Evolutionary conservation across 2,329 filamentous ascomycete genomes (phyloP), one percentile per base, ranked within the genome.

Genomic region (Diaporthe vaccinii): DNA sequence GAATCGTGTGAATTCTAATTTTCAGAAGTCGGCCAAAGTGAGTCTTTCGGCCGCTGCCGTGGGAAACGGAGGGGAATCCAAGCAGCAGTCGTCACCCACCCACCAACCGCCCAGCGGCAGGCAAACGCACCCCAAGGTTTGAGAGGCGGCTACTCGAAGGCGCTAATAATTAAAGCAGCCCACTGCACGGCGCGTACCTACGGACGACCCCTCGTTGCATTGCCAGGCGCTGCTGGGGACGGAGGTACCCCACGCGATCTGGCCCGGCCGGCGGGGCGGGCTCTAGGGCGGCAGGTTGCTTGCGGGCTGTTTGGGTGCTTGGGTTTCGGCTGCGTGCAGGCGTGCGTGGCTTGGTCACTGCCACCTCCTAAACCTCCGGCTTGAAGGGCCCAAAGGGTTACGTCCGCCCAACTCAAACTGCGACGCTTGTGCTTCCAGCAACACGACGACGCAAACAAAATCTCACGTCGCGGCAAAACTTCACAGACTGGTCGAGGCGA

Each of bases 311-410:
- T 41, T 28, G 25, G n/a, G 53, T 31, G 59, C 46, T 67, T 57
- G 44, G 31, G 31, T 53, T 57, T 58, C 44, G 53, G 51, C 73
- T 39, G 70, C 75, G 31, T 49, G 36, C 5, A 65, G 61, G 61
- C 61, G 28, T 44, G 57, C 49, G 46, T 53, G 31, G 57, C 36
- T 39, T 73, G 72, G 71, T 78, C 78, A 74, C 78, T 79, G 78
- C 77, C 78, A 79, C 78, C 78, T 79, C 78, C 76, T 76, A 74
- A 67, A 55, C n/a, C 44, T 8, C n/a, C 39, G 59, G 58, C 34
- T 51, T 59, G 41, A 59, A 69, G 34, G 49, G 34, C n/a, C 65
- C 65, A 68, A 68, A 53, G 65, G 65, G 65, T 68, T 46, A 53
- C 65, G 65, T 68, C 31, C 53, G 46, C 31, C 46, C 65, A 67